Conservation (phyloP, 306 rosid genomes). For the Prunus mume region DNA sequence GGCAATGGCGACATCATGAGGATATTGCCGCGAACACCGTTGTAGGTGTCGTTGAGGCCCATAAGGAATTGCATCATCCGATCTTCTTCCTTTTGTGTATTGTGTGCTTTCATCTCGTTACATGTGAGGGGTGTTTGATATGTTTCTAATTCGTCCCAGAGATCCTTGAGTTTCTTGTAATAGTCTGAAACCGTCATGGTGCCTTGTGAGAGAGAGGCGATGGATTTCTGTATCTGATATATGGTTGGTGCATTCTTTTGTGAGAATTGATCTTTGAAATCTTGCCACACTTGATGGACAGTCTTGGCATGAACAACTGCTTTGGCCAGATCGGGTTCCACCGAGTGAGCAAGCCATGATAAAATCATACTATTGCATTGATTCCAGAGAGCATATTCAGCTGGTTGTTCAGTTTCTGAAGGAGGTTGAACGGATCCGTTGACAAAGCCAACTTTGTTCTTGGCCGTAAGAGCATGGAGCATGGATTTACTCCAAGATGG, state of each 20-base stretch:
- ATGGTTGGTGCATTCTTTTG: slow-evolving; percentile 19
- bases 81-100: slow-evolving; percentile 7
- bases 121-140: background rate
- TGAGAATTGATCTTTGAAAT: slow-evolving; percentile 25
- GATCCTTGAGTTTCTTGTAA: slow-evolving; percentile 18
- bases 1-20: slow-evolving; percentile 24
- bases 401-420: background rate
- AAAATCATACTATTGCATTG: too few species aligned
- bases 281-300: slow-evolving; percentile 11
- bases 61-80: slow-evolving; percentile 15
- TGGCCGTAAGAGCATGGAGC: too few species aligned
- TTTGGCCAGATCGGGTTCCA: background rate
- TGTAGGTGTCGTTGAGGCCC: slow-evolving; percentile 27
- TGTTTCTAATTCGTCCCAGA: slow-evolving; percentile 5
- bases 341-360: too few species aligned
- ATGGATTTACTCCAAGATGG: too few species aligned
- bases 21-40: slow-evolving; percentile 7
- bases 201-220: slow-evolving; percentile 7
- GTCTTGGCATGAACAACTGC: slow-evolving; percentile 10
- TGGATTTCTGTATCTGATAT: slow-evolving; percentile 18
- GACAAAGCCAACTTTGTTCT: background rate
- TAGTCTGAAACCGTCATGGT: slow-evolving; percentile 14
- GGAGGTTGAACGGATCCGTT: slow-evolving; percentile 2
- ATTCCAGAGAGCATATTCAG: too few species aligned
- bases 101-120: slow-evolving; percentile 19